Conservation (phyloP, 2,329 filamentous ascomycete species). For the Lojkania enalia region DNA sequence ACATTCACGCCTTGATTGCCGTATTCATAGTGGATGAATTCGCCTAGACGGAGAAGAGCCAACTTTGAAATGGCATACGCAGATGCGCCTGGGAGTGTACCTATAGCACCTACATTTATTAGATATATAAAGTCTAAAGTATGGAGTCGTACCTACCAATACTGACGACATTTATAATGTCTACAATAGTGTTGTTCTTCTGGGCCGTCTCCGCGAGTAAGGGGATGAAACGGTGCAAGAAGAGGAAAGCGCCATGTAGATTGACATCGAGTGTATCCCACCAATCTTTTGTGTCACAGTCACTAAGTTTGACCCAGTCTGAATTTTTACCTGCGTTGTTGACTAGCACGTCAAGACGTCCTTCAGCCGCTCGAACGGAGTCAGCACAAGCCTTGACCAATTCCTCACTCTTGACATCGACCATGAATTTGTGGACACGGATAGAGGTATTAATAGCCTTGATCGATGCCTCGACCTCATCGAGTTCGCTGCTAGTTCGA, state of each 20-base stretch:
- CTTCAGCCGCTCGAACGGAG: slow-evolving; percentile 28
- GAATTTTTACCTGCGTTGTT: slow-evolving; percentile 53
- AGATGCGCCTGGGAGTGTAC: slow-evolving; percentile 5
- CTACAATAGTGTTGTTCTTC: slow-evolving; percentile 35
- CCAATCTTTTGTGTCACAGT: slow-evolving; percentile 44
- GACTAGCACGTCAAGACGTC: slow-evolving; percentile 50
- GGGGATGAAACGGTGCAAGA: slow-evolving; percentile 53
- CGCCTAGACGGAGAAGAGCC: slow-evolving; percentile 54
- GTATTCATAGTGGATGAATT: slow-evolving; percentile 53
- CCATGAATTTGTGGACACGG: slow-evolving; percentile 47
- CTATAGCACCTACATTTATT: slow-evolving; percentile 46
- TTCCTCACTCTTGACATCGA: slow-evolving; percentile 49
- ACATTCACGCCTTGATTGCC: slow-evolving; percentile 24
- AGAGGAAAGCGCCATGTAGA: slow-evolving; percentile 52
- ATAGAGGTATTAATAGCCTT: slow-evolving; percentile 45
- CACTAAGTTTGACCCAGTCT: slow-evolving; percentile 33
- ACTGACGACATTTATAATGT: slow-evolving; percentile 53
- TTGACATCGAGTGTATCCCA: slow-evolving; percentile 55
- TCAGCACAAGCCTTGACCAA: slow-evolving; percentile 44
- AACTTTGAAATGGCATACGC: slow-evolving; percentile 56
- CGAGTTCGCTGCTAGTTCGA: slow-evolving; percentile 49
- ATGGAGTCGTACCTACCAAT: too few species aligned
- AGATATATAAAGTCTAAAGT: slow-evolving; percentile 50
- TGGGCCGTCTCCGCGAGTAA: slow-evolving; percentile 37
- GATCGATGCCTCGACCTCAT: slow-evolving; percentile 43